Evolutionary conservation across 202 grass and related monocot species (phyloP).

Genomic region (Cymbopogon flexuosus): DNA sequence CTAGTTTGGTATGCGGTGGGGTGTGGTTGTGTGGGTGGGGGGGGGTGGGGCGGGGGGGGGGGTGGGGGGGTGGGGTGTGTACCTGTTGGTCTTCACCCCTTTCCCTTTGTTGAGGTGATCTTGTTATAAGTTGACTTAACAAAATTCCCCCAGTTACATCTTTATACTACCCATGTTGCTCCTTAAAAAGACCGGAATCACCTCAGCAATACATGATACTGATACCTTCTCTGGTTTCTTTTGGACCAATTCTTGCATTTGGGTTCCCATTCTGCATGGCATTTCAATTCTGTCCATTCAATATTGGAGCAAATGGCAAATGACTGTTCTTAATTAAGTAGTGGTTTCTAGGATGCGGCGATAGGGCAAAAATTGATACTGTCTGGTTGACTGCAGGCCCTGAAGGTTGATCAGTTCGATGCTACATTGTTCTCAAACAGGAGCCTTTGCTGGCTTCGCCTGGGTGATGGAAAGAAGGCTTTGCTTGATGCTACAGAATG

Average conservation of each 20-base stretch:
- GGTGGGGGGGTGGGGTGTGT: too few relatives aligned
- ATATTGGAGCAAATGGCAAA: background rate
- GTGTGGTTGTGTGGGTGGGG: too few relatives aligned
- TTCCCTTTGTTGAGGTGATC: background rate
- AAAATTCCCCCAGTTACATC: background rate
- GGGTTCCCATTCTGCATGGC: background rate
- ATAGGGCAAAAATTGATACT: background rate
- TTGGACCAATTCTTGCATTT: background rate
- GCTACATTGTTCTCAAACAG: slow-evolving; percentile 30
- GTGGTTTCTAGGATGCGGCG: background rate
- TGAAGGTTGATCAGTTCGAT: slow-evolving; percentile 30
- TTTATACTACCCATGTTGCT: background rate
- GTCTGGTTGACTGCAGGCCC: slow-evolving; percentile 5
- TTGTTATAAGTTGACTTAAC: background rate
- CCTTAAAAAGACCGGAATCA: background rate
- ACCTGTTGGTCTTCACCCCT: too few relatives aligned
- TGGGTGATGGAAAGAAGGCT: slow-evolving; percentile 34
- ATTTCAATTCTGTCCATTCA: background rate
- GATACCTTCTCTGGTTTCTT: background rate
- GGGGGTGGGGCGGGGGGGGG: too few relatives aligned
- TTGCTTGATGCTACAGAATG: slow-evolving; percentile 3
- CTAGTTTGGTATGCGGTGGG: too few relatives aligned
- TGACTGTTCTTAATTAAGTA: background rate
- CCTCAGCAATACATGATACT: background rate
- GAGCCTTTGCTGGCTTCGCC: slow-evolving; percentile 38